A percentile compares a stretch with the other conserved stretches of the same genome.
phyloP scores from a whole-genome alignment of 176 grass and related monocot species.

The Saccharum spontaneum region DNA sequence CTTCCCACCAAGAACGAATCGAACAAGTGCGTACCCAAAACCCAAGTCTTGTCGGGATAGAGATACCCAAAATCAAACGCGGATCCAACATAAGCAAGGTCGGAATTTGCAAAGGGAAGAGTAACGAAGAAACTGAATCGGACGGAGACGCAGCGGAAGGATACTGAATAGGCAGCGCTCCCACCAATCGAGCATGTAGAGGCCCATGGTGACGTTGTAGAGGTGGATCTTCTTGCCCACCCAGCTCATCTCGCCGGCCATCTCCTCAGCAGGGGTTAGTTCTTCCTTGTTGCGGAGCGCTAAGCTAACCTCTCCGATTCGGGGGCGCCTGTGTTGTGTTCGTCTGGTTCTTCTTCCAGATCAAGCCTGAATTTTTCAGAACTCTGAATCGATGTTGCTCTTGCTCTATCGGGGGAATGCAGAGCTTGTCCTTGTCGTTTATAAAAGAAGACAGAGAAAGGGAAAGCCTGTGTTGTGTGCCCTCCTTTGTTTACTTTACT shows the following conservation, averaged over 20 bases:
- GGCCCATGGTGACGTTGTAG: slow-evolving; percentile 66
- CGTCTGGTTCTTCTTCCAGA: background rate
- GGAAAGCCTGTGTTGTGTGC: background rate
- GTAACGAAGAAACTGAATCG: background rate
- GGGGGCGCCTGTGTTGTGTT: background rate
- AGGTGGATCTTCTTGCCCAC: slow-evolving; percentile 56
- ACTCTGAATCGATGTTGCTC: background rate
- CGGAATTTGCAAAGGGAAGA: background rate
- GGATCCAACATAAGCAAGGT: background rate
- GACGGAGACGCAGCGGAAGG: slow-evolving; percentile 21
- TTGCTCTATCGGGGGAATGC: background rate
- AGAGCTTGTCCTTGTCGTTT: background rate
- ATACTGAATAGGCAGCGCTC: slow-evolving; percentile 67
- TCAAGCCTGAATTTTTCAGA: background rate
- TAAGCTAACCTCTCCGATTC: background rate
- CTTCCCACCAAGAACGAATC: background rate
- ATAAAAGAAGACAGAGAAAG: background rate
- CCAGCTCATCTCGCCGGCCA: slow-evolving; percentile 50
- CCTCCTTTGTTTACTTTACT: background rate
- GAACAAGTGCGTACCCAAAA: background rate
- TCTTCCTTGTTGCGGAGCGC: background rate
- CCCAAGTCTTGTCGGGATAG: background rate
- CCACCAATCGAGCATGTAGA: slow-evolving; percentile 71
- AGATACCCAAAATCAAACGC: background rate
- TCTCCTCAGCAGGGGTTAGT: background rate